These are phyloP conservation scores for Camelina sativa DNA, from an alignment of 345 rosid genomes.

Conservation along the genomic window DNA sequence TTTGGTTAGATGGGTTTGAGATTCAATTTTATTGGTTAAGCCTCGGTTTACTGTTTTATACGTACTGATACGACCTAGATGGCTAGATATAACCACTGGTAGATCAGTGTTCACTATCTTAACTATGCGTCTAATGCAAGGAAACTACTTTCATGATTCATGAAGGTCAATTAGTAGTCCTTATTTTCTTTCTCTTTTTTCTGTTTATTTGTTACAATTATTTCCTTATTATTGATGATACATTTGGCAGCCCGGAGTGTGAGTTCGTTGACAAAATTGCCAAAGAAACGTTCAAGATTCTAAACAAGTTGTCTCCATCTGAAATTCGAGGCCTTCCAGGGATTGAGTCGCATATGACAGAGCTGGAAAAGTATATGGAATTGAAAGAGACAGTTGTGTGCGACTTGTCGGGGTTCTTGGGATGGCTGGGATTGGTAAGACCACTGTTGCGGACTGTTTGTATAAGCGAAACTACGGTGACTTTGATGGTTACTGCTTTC, in stretches of 20 bases:
- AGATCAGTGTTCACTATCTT: too few species aligned
- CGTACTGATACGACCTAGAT: too few species aligned
- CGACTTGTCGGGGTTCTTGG: slow-evolving; percentile 39
- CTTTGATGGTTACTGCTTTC: slow-evolving; percentile 31
- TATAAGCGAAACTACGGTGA: slow-evolving; percentile 15
- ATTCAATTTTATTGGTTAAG: too few species aligned
- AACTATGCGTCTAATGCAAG: too few species aligned
- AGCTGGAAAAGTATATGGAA: background rate
- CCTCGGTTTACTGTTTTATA: too few species aligned
- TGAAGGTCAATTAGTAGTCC: background rate
- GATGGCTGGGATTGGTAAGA: slow-evolving; percentile 43
- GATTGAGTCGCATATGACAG: background rate
- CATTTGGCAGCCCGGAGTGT: slow-evolving; percentile 34
- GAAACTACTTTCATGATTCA: background rate
- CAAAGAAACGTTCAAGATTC: slow-evolving; percentile 26
- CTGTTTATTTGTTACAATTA: background rate
- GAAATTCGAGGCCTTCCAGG: slow-evolving; percentile 26
- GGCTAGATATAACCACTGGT: too few species aligned
- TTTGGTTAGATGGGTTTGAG: too few species aligned
- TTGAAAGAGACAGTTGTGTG: background rate
- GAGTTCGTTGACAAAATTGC: slow-evolving; percentile 38
- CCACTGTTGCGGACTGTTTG: slow-evolving; percentile 7
- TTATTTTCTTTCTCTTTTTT: background rate
- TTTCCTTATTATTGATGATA: background rate
- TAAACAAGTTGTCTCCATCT: slow-evolving; percentile 35